Base-by-base conservation (phyloP, 2,329 filamentous ascomycete genomes). In the Epichloe scottii region DNA sequence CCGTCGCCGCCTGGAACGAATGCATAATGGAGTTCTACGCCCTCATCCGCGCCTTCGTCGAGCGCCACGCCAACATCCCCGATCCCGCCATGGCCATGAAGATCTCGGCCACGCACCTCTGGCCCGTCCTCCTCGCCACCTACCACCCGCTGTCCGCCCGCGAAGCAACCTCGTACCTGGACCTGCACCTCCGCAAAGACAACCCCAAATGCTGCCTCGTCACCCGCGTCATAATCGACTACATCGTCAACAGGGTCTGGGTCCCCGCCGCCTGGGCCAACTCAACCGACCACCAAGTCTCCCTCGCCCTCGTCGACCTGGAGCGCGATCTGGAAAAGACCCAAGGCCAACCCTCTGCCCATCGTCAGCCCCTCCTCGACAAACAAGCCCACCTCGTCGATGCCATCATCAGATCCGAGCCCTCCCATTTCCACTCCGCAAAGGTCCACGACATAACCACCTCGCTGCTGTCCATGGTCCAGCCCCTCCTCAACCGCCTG, bases 371-470 rank as follows among this genome's bases (percentile, higher is more conserved):
- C 4, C 67, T 71, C 4, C 66, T 71, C 48, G 66, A 70, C 53
- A 61, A 63, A 14, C 63, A 69, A 47, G 62, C 67, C 33, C 55
- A 56, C 23, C 59, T 69, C 37, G 57, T 76, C 51, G 65, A 69
- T 48, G 54, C 55, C 23, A 66, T 76, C 50, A 59, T 72, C 51
- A 59, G 62, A 46, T 57, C 60, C 34, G 64, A 68, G 48, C 57
- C 60, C 12, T 60, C 57, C 47, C 40, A 56, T 10, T 69, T 67
- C 58, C 60, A 63, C 58, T 60, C 61, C 45, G 41, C 54, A 35
- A 65, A 63, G 51, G 57, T 74, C 4, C 65, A 69, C 0, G 69
- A 76, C 19, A 68, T 78, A 50, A 62, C 75, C 5, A 63, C 66
- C 44, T 62, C 65, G 49, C 60, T 71, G 15, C 54, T 68, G 5